Percentiles rank a stretch among this genome's conserved stretches.
Evolutionary conservation across 2,329 filamentous ascomycete genomes (phyloP).

Genomic region (Monosporascus sp.): DNA sequence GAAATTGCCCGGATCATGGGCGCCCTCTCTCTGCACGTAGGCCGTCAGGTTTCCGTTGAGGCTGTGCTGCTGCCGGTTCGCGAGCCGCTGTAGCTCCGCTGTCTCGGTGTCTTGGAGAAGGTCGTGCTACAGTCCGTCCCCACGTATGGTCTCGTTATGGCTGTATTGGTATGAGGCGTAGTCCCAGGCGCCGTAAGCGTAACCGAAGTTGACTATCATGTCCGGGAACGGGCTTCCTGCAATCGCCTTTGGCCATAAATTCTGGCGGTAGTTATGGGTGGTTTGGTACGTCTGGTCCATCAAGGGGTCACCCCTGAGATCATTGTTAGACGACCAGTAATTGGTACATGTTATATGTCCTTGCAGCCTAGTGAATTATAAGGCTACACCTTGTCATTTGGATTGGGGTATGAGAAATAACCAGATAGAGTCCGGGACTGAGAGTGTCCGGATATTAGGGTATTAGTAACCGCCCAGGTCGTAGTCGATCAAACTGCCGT

Average conservation of each 20-base stretch:
- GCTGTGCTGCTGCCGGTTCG: slow-evolving; percentile 60
- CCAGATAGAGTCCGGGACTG: no score
- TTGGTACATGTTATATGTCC: no score
- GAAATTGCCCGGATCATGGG: slow-evolving; percentile 43
- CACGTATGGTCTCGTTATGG: slow-evolving; percentile 41
- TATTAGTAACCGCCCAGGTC: no score
- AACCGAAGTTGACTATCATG: slow-evolving; percentile 34
- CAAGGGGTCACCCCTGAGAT: no score
- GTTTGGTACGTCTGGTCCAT: slow-evolving; percentile 2
- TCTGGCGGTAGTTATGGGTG: slow-evolving; percentile 34
- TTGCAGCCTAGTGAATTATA: no score
- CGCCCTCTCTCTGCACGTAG: slow-evolving; percentile 36
- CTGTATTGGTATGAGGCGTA: slow-evolving; percentile 48
- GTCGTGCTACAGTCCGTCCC: not conserved
- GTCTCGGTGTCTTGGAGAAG: slow-evolving; percentile 39
- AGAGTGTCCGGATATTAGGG: no score
- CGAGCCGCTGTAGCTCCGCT: slow-evolving; percentile 53
- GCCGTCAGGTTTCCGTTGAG: slow-evolving; percentile 52
- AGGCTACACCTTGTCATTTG: no score
- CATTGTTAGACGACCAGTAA: no score
- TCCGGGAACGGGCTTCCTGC: slow-evolving; percentile 28
- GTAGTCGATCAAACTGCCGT: no score
- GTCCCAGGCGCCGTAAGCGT: slow-evolving; percentile 50
- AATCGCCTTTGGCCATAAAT: slow-evolving; percentile 34
- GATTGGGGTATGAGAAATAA: no score